A percentile compares a stretch with the other conserved stretches of the same genome.
Evolutionary conservation across 257 asterid species (phyloP).

Genomic region (Scutellaria baicalensis): DNA sequence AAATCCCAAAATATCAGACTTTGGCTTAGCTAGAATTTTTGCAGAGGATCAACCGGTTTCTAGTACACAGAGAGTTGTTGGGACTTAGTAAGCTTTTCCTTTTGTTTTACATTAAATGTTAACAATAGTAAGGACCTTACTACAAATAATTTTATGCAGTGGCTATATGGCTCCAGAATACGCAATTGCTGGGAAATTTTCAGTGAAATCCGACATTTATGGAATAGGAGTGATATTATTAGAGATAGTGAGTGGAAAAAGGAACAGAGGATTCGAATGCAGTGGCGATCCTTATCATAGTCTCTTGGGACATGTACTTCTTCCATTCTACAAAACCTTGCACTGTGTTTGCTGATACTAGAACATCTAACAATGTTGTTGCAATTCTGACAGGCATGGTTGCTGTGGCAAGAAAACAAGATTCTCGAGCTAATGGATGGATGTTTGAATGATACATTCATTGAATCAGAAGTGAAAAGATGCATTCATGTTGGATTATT

Average conservation of each 20-base stretch:
- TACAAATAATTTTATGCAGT: constrained; percentile 15
- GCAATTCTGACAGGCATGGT: constrained; percentile 29
- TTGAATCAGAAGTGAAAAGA: constrained; percentile 28
- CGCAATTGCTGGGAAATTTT: constrained; percentile 33
- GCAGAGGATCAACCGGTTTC: constrained; percentile 14
- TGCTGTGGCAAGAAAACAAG: constrained; percentile 23
- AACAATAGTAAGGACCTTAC: background rate
- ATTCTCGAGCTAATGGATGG: constrained; percentile 24
- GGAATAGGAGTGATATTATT: constrained; percentile 34
- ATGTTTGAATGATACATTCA: constrained; percentile 3
- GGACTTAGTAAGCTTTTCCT: constrained; percentile 23
- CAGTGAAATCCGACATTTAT: constrained; percentile 33
- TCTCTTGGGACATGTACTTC: constrained; percentile 34
- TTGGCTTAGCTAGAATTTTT: constrained; percentile 30
- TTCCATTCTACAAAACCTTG: background rate
- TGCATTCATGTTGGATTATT: constrained; percentile 33
- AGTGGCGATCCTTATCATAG: constrained; percentile 8
- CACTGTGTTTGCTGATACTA: background rate
- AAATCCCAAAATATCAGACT: constrained; percentile 30
- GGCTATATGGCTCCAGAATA: constrained; percentile 45
- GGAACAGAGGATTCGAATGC: constrained; percentile 21
- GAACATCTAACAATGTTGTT: background rate
- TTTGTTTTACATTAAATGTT: background rate
- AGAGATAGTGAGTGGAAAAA: constrained; percentile 35
- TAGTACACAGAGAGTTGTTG: constrained; percentile 23